Evolutionary conservation across 1,284 basidiomycete genomes (phyloP), one percentile per base, ranked within the genome.

Genomic region (Tilletia walkeri): DNA sequence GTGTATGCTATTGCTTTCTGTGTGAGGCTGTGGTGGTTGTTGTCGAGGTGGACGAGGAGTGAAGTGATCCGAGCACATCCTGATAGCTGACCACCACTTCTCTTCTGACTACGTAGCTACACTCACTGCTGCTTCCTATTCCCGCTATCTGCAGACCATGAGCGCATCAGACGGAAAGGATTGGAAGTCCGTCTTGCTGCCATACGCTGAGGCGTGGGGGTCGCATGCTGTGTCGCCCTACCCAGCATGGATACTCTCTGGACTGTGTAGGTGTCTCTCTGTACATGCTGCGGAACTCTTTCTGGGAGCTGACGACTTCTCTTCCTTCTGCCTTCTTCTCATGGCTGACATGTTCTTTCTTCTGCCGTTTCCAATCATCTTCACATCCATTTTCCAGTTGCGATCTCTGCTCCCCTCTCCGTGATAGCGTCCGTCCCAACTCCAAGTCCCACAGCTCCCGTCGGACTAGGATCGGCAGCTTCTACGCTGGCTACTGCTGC

Each of bases 211-310:
- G 10, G 54, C 54, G 16, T 56, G 54, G 54, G 18, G 24, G 14
- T 34, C 20, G 54, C 54, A 56, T 56, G 54, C 54, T 5, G 12
- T 30, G 20, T 56, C 54, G 54, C 54, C 54, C 20, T 56, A 56
- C 14, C 54, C 54, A 56, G 54, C 54, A 56, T 56, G 2, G 2
- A 34, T 10, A n/a, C 54, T 56, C 34, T 56, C 54, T 56, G 54
- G 54, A 56, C 18, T 56, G 10, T 56, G 54, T 56, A 56, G 24
- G 54, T 56, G 12, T 30, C 50, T 53, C 50, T 53, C 50, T 53
- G 9, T 53, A 7, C 18, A 53, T 20, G 18, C 50, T 53, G 14
- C 48, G 10, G 50, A 53, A 20, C 50, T 53, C 41, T 45, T 30
- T 30, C 24, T 30, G 24, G 41, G 41, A 7, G 41, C 41, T 45